Percentiles rank a stretch among this genome's conserved stretches.
Conservation (phyloP, 2,329 filamentous ascomycete species). For the Ascochyta rabiei region DNA sequence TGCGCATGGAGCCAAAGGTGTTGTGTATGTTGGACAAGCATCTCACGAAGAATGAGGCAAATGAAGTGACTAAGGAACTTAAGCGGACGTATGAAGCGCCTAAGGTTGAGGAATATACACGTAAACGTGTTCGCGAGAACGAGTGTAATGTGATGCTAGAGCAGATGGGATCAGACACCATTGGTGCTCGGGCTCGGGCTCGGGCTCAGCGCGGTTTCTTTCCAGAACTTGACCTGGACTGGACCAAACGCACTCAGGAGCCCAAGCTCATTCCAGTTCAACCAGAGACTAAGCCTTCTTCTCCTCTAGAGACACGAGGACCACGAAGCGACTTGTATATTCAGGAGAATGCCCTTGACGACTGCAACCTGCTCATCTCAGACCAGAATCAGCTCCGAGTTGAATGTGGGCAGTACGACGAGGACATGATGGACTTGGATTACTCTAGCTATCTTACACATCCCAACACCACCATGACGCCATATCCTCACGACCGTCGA, state of each 20-base stretch:
- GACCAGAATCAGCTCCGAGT: background rate
- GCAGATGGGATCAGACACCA: background rate
- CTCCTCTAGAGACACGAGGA: background rate
- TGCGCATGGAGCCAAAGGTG: conserved; percentile 13
- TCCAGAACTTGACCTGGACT: background rate
- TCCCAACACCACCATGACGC: background rate
- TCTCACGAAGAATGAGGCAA: conserved; percentile 11
- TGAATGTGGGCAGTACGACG: background rate
- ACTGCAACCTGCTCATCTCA: background rate
- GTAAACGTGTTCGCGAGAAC: background rate
- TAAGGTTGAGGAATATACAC: background rate
- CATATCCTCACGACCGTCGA: background rate
- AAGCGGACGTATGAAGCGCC: background rate
- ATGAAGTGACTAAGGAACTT: conserved; percentile 1
- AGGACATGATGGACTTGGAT: background rate
- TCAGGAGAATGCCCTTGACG: background rate
- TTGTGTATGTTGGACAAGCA: conserved; percentile 8
- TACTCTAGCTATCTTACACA: background rate
- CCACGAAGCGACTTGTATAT: background rate
- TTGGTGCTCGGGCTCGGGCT: background rate
- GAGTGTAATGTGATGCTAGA: background rate
- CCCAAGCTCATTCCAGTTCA: background rate
- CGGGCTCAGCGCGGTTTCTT: background rate
- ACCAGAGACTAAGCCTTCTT: background rate
- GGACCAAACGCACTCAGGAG: background rate